Percentiles rank a stretch among this genome's conserved stretches.
phyloP scores from a whole-genome alignment of 306 rosid genomes.

The Oemleria cerasiformis region DNA sequence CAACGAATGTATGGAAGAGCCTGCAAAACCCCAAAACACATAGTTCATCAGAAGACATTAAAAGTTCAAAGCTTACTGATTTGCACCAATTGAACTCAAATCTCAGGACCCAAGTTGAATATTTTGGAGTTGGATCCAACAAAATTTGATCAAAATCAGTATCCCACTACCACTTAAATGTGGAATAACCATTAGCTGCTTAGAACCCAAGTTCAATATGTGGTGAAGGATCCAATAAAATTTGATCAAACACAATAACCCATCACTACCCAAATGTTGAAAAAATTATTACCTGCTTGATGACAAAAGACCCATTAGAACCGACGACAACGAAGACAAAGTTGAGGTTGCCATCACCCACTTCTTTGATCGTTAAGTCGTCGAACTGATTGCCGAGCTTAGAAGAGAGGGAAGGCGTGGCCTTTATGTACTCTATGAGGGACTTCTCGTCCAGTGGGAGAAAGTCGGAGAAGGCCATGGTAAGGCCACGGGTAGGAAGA shows the following conservation, averaged over 20 bases:
- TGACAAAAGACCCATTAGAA: slow-evolving; percentile 65
- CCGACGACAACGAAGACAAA: slow-evolving; percentile 63
- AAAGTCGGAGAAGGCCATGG: slow-evolving; percentile 66
- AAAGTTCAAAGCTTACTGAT: background rate
- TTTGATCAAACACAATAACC: background rate
- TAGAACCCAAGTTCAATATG: too few relatives aligned
- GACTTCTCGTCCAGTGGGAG: slow-evolving; percentile 58
- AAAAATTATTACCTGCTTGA: slow-evolving; percentile 62
- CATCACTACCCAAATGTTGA: slow-evolving; percentile 15
- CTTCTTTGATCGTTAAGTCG: slow-evolving; percentile 56
- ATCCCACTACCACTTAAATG: slow-evolving; percentile 13
- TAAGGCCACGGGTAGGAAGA: background rate
- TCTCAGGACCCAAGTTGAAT: background rate
- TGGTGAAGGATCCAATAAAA: background rate
- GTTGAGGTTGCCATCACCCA: slow-evolving; percentile 94
- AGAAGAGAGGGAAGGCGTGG: slow-evolving; percentile 64
- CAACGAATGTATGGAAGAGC: slow-evolving; percentile 84
- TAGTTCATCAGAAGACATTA: background rate
- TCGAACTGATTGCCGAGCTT: slow-evolving; percentile 51
- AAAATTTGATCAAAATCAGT: background rate
- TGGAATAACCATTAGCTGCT: background rate
- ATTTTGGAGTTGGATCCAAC: background rate
- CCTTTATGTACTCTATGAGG: slow-evolving; percentile 65
- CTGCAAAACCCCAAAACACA: slow-evolving; percentile 27
- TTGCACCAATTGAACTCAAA: background rate